Evolutionary conservation across 225 moss, liverwort and hornwort species (phyloP), one percentile per base, ranked within the genome.

Genomic region (Thuidium tamariscinum): DNA sequence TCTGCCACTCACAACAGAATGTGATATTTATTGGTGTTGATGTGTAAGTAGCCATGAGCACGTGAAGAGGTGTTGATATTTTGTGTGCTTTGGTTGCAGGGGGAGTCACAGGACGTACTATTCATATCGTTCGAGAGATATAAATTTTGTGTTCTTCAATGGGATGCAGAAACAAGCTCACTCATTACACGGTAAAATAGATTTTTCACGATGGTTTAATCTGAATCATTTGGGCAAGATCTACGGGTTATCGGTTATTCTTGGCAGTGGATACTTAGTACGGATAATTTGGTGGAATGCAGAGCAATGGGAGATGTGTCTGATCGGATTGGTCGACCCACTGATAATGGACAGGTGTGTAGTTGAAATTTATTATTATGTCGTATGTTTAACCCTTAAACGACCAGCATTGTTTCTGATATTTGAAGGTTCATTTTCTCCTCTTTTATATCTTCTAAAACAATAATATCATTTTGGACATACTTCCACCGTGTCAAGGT

Each of bases 261-360:
- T 77, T 44, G 46, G 62, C 32, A 82, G 57, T 87, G 64, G 59
- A 60, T 85, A 87, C 87, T 91, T 79, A 80, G 52, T 83, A 77
- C 74, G 42, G 83, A 70, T 69, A 21, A 84, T 66, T 82, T 88
- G 82, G 69, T 91, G 88, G 79, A 81, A 36, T 92, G 90, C 95
- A 98, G 98, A 89, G 96, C 98, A 51, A 98, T 96, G 96, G 98
- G 98, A 89, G 98, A 98, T 86, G 96, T 98, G 9, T 98, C 96
- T 76, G 98, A 98, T 91, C 93, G 96, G 56, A 98, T 96, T 89
- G 98, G 98, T 82, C 95, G 98, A 79, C 96, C 98, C 22, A 96
- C 98, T 73, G 98, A 96, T 92, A 98, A 98, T 93, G 98, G 98
- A 81, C 98, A 96, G 98, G 98, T 98, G 76, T 85, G 89, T 81